Percentiles rank a stretch among this genome's conserved stretches.
Conservation (phyloP, 2,329 filamentous ascomycete species). For the Clonostachys solani region DNA sequence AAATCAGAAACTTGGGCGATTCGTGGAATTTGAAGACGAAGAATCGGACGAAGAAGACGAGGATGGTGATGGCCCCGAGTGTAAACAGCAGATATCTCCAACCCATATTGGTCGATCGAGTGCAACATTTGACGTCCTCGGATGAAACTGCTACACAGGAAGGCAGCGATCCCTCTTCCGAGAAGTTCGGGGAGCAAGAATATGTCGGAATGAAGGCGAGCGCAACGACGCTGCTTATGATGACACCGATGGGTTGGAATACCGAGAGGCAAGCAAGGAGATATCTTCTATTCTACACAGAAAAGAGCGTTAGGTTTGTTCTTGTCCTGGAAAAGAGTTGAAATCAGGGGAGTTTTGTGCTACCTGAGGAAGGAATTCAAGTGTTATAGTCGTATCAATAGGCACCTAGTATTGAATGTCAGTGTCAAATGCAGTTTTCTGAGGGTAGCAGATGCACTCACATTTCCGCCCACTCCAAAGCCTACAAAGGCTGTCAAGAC, state of each 20-base stretch:
- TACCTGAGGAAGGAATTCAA: conserved; percentile 44
- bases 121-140: conserved; percentile 23
- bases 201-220: conserved; percentile 48
- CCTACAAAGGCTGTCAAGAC: conserved; percentile 49
- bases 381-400: conserved; percentile 49
- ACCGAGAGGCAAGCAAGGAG: conserved; percentile 47
- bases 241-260: conserved; percentile 51
- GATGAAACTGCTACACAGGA: conserved; percentile 31
- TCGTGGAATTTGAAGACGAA: conserved; percentile 41
- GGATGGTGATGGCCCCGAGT: conserved; percentile 35
- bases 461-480: conserved; percentile 48
- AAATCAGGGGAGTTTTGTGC: too few relatives aligned
- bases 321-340: too few relatives aligned
- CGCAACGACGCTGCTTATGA: conserved; percentile 43
- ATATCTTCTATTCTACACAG: conserved; percentile 35
- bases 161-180: conserved; percentile 28
- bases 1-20: conserved; percentile 40
- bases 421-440: too few relatives aligned
- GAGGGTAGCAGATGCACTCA: too few relatives aligned
- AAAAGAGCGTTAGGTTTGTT: conserved; percentile 14
- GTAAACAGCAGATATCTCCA: conserved; percentile 43
- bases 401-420: conserved; percentile 21
- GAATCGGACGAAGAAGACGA: conserved; percentile 37
- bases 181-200: conserved; percentile 46
- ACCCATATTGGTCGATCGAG: conserved; percentile 38